Percentiles rank a stretch among this genome's conserved stretches.
These are phyloP conservation scores for Cenchrus purpureus DNA, from an alignment of 176 grass and related monocot species.

Conservation along the genomic window DNA sequence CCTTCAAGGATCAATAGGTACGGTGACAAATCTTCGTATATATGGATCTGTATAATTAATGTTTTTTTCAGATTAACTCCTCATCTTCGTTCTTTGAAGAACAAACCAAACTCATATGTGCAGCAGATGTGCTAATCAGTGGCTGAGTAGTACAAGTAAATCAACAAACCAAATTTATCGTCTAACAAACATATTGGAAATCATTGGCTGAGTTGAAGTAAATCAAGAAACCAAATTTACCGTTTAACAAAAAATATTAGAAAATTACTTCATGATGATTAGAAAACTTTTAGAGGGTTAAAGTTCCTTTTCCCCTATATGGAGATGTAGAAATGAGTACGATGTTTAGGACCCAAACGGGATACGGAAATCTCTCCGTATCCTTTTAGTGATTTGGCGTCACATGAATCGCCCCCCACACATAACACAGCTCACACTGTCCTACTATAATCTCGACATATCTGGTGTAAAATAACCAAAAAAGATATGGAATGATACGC, in stretches of 20 bases:
- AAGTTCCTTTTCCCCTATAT: background rate
- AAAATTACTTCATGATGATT: background rate
- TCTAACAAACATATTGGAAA: background rate
- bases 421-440: constrained; percentile 30
- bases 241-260: background rate
- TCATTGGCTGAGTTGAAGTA: background rate
- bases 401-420: constrained; percentile 38
- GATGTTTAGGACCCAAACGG: constrained; percentile 28
- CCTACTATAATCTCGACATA: constrained; percentile 27
- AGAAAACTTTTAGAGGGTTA: background rate
- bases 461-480: constrained; percentile 20
- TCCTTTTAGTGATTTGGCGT: constrained; percentile 27
- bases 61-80: background rate
- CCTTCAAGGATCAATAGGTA: constrained; percentile 91
- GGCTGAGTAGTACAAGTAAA: too few relatives aligned
- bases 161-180: too few relatives aligned
- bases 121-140: background rate
- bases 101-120: background rate
- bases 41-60: background rate
- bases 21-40: constrained; percentile 36
- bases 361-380: constrained; percentile 37
- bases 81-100: background rate
- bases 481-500: constrained; percentile 50
- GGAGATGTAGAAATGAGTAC: background rate
- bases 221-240: background rate